Base-by-base conservation (phyloP, 371 early-diverging fungal species). In the Mortierella sp. region DNA sequence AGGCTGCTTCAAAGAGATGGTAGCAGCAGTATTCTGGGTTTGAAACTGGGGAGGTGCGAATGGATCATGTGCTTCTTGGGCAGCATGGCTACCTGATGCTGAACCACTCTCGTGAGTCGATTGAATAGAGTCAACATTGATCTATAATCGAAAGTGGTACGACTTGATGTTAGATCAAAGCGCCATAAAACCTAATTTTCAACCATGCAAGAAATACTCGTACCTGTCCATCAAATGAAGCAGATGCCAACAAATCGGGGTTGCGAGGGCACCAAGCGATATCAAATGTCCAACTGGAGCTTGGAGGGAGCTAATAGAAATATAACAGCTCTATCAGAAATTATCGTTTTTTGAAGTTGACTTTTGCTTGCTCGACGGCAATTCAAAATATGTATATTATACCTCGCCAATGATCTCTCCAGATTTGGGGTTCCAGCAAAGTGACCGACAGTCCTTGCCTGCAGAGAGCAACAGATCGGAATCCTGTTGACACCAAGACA, bases 401-500 rank as follows among this genome's bases (percentile, higher is more conserved):
- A 84, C 86, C 84, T 95, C 94, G 60, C 94, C 94, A 39, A 94
- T 84, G 39, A 93, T 86, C 72, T 93, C 92, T 57, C 91, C 92
- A 14, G 86, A 84, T 51, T 78, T 81, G 39, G 94, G 93, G 83
- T 97, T 94, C 97, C 97, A 97, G 79, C 96, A 95, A n/a, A 97
- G 84, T 0, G 96, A 95, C 55, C 95, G 87, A 84, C 94, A 94
- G 83, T 98, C 98, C 84, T 97, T 97, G 66, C 96, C 97, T 79
- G 95, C 92, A 54, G 93, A 93, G 32, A 97, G 78, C 52, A 98
- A 86, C 35, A 98, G 86, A 54, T 96, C 96, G 1, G 95, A 86
- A 78, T 98, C 98, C 80, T 94, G 96, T 43, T 91, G 89, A 86
- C 97, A 97, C 98, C 98, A 98, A 6, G 96, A 91, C 20, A 98